phyloP scores from a whole-genome alignment of 768 basidiomycete species.

The Arthromyces matolae region DNA sequence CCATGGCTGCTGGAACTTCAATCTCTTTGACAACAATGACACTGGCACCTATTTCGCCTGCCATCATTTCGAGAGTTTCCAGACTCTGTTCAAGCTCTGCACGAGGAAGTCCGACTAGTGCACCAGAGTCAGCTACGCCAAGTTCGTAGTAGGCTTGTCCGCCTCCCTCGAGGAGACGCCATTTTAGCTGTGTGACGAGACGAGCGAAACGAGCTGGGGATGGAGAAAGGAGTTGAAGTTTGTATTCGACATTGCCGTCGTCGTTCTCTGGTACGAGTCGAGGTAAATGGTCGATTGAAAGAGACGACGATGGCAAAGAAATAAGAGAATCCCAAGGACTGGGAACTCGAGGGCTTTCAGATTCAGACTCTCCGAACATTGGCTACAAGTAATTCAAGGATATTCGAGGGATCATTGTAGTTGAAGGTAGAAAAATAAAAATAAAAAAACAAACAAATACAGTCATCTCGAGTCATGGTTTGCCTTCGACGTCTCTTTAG shows the following conservation, averaged over 20 bases:
- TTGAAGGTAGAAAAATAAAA: too few species aligned
- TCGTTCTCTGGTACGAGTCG: slow-evolving; percentile 77
- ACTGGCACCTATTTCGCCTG: slow-evolving; percentile 87
- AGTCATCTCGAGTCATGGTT: neutral
- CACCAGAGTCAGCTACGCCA: slow-evolving; percentile 83
- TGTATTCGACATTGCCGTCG: slow-evolving; percentile 92
- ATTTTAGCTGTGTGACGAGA: slow-evolving; percentile 93
- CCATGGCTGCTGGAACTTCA: slow-evolving; percentile 61
- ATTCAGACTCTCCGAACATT: slow-evolving; percentile 84
- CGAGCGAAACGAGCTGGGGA: slow-evolving; percentile 71
- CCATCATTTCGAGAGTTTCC: slow-evolving; percentile 90
- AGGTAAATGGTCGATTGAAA: slow-evolving; percentile 42
- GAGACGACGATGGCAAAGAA: slow-evolving; percentile 38
- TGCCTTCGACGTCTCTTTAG: neutral
- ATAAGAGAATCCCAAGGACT: slow-evolving; percentile 82
- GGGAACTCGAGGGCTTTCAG: slow-evolving; percentile 73
- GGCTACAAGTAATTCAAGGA: slow-evolving; percentile 3
- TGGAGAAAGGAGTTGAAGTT: slow-evolving; percentile 82
- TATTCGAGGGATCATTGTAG: slow-evolving; percentile 32
- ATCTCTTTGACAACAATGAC: slow-evolving; percentile 90
- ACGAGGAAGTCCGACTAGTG: slow-evolving; percentile 73
- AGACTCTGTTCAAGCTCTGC: slow-evolving; percentile 77
- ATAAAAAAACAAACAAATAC: neutral
- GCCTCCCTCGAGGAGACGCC: slow-evolving; percentile 84
- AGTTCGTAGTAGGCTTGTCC: slow-evolving; percentile 84